A percentile compares a stretch with the other conserved stretches of the same genome.
These are phyloP conservation scores for Cornus kousa DNA, from an alignment of 148 eudicot species.

Conservation along the genomic window DNA sequence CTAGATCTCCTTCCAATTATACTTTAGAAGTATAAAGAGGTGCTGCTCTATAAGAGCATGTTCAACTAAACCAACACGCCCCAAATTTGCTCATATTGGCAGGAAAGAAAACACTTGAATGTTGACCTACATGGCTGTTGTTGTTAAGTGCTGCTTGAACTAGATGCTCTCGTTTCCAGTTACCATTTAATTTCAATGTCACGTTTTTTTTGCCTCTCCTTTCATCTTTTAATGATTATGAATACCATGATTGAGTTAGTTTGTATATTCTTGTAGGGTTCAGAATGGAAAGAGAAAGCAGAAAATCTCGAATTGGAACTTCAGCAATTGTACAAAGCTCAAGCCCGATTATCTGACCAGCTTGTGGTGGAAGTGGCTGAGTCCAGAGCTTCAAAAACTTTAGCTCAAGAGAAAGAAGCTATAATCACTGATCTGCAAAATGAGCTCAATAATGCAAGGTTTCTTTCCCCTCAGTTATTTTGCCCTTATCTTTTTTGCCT, in stretches of 20 bases:
- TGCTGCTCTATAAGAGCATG: background rate
- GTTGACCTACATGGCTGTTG: background rate
- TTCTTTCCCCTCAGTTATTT: background rate
- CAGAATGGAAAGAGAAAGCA: slow-evolving; percentile 97
- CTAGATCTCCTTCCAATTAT: background rate
- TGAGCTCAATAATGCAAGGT: slow-evolving; percentile 71
- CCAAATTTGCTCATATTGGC: background rate
- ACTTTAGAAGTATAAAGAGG: background rate
- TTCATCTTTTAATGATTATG: background rate
- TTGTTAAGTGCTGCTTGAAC: background rate
- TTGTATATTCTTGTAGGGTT: slow-evolving; percentile 51
- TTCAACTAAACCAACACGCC: background rate
- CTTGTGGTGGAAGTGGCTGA: slow-evolving; percentile 96
- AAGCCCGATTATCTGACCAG: slow-evolving; percentile 85
- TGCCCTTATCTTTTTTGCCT: background rate
- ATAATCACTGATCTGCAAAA: slow-evolving; percentile 44
- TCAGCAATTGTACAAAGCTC: slow-evolving; percentile 98
- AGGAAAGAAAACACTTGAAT: background rate
- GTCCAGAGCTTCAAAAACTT: slow-evolving; percentile 67
- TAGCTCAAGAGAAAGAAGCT: slow-evolving; percentile 77
- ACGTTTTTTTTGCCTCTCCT: background rate
- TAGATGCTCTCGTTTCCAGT: too few relatives aligned
- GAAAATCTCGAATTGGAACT: slow-evolving; percentile 88
- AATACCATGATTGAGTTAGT: slow-evolving; percentile 21
- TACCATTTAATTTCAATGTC: background rate